phyloP scores from a whole-genome alignment of 2,329 filamentous ascomycete species.

The Thelonectria discophora region DNA sequence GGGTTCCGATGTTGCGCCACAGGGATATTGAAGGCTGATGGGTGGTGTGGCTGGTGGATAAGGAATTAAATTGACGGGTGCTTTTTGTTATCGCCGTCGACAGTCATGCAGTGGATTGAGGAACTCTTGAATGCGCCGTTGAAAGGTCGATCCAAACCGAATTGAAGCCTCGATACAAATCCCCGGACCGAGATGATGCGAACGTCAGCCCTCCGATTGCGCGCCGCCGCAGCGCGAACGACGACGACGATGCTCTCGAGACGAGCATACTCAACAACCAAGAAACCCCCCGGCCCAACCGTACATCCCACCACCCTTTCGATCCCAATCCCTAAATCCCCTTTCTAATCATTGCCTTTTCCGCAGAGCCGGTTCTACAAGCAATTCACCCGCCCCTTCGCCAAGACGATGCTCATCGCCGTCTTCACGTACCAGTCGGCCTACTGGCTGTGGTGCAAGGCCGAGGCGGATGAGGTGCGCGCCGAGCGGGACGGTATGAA shows the following conservation, averaged over 20 bases:
- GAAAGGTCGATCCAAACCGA: neutral
- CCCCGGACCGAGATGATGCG: no score
- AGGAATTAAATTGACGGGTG: constrained; percentile 1
- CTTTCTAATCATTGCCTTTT: neutral
- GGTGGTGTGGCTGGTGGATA: constrained; percentile 21
- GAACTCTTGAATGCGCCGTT: neutral
- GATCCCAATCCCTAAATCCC: neutral
- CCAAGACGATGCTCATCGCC: constrained; percentile 78
- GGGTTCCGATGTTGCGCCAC: constrained; percentile 21
- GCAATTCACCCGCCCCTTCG: constrained; percentile 75
- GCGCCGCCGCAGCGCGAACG: no score
- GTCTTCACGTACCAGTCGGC: constrained; percentile 81
- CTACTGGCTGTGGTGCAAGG: constrained; percentile 78
- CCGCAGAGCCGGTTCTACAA: constrained; percentile 74
- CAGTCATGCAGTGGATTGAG: neutral
- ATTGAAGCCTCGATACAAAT: neutral
- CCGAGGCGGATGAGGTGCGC: constrained; percentile 76
- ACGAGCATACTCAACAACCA: constrained; percentile 42
- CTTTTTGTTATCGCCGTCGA: neutral
- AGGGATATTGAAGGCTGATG: neutral
- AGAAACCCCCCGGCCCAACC: constrained; percentile 40
- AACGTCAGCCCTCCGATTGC: no score
- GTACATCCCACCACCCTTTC: constrained; percentile 24
- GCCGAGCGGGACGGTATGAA: constrained; percentile 64
- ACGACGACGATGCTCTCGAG: neutral